Percentiles rank a stretch among this genome's conserved stretches.
Conservation (phyloP, 306 rosid genomes). For the Glycine latifolia region DNA sequence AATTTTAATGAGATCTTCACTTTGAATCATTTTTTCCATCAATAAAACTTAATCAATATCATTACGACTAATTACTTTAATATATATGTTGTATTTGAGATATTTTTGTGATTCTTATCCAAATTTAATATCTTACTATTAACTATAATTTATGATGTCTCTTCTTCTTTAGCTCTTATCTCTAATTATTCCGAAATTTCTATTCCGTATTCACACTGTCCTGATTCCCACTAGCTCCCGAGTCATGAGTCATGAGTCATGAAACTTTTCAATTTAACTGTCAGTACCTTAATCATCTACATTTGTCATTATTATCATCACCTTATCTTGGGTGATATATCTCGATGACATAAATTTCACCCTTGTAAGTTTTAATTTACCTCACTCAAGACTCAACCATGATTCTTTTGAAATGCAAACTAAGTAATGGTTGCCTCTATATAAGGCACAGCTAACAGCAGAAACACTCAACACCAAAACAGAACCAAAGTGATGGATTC, state of each 20-base stretch:
- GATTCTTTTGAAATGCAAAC: background rate
- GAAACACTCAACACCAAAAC: constrained; percentile 8
- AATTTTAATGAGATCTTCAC: too few relatives aligned
- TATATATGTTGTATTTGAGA: too few relatives aligned
- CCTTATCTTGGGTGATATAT: background rate
- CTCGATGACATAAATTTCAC: constrained; percentile 3
- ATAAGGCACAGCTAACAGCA: constrained; percentile 32
- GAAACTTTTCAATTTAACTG: background rate
- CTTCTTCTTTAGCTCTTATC: background rate
- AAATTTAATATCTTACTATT: too few relatives aligned
- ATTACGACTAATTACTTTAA: too few relatives aligned
- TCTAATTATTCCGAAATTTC: background rate
- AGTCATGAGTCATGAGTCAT: too few relatives aligned
- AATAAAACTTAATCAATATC: too few relatives aligned
- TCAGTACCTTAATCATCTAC: background rate
- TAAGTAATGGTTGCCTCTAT: constrained; percentile 1
- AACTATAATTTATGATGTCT: background rate
- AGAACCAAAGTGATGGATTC: constrained; percentile 49
- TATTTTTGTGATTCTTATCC: too few relatives aligned
- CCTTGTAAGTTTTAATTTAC: background rate
- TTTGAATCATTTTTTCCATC: too few relatives aligned
- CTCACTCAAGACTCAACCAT: background rate
- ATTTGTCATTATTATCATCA: background rate
- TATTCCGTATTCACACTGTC: constrained; percentile 31
- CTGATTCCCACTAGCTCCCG: background rate